These are phyloP conservation scores for Salix purpurea DNA, from an alignment of 345 rosid genomes.

Conservation along the genomic window DNA sequence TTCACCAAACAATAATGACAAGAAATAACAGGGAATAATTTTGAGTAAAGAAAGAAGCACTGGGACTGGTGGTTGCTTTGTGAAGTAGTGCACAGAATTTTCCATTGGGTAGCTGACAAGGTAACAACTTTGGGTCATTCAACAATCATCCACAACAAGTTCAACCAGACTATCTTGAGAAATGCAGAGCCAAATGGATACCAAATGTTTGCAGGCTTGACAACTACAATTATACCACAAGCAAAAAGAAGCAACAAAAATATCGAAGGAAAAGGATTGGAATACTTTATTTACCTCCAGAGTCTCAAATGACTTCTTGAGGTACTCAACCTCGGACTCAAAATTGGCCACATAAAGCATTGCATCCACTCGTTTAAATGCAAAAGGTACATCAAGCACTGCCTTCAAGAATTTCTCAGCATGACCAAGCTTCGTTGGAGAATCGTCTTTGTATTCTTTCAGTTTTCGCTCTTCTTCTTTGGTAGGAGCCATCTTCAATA, in stretches of 20 bases:
- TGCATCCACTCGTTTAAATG: conserved; percentile 76
- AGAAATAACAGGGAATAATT: background rate
- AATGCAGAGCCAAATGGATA: background rate
- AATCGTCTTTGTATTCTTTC: conserved; percentile 68
- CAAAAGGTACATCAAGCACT: conserved; percentile 88
- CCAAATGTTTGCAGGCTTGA: background rate
- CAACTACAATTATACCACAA: background rate
- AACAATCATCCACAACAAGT: background rate
- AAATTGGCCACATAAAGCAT: conserved; percentile 90
- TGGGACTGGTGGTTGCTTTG: background rate
- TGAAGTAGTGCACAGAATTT: background rate
- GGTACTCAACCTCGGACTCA: conserved; percentile 82
- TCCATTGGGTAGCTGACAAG: background rate
- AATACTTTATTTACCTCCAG: conserved; percentile 61
- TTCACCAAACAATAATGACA: background rate
- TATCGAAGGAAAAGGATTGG: background rate
- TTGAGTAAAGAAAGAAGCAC: background rate
- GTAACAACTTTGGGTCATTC: background rate
- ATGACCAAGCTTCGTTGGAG: conserved; percentile 74
- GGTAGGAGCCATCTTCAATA: conserved; percentile 85
- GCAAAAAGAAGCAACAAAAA: background rate
- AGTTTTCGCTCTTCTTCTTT: conserved; percentile 92
- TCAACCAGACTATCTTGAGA: background rate
- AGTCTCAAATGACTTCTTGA: conserved; percentile 73
- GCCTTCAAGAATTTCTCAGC: conserved; percentile 91